Conservation (phyloP, 257 asterid genomes). For the Thymus mandschuricus region DNA sequence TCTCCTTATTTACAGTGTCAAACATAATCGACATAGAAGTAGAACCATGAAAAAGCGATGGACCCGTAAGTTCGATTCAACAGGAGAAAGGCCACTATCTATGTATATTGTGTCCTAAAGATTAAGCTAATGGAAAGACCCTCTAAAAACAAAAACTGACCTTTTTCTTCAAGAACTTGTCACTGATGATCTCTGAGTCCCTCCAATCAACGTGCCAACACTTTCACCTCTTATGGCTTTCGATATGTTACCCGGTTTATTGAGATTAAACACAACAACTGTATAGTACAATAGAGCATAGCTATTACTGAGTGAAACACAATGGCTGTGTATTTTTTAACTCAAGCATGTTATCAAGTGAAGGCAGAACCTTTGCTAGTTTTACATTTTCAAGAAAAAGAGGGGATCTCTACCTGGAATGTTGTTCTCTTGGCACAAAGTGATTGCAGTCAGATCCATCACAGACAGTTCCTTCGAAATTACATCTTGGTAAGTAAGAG, state of each 20-base stretch:
- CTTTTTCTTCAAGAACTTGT: constrained; percentile 38
- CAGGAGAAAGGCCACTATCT: constrained; percentile 2
- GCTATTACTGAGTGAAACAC: neutral
- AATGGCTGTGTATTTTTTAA: neutral
- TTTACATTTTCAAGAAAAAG: neutral
- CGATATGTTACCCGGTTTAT: constrained; percentile 77
- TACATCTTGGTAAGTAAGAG: constrained; percentile 79
- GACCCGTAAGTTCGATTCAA: constrained; percentile 5
- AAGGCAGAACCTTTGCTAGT: neutral
- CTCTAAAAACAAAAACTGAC: neutral
- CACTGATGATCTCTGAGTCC: constrained; percentile 43
- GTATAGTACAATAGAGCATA: constrained; percentile 33
- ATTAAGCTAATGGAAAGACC: neutral
- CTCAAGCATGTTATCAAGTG: neutral
- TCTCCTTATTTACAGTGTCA: neutral
- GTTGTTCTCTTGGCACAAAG: constrained; percentile 96
- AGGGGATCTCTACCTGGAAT: constrained; percentile 69
- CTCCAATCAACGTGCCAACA: constrained; percentile 80
- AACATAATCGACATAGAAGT: neutral
- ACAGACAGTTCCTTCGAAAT: constrained; percentile 84
- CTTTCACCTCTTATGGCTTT: constrained; percentile 83
- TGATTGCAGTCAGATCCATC: constrained; percentile 97
- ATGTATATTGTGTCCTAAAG: neutral
- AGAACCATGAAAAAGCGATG: neutral
- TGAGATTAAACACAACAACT: constrained; percentile 93